These are phyloP conservation scores for Hanseniaspora hatyaiensis DNA, from an alignment of 805 yeast genomes.

Conservation along the genomic window DNA sequence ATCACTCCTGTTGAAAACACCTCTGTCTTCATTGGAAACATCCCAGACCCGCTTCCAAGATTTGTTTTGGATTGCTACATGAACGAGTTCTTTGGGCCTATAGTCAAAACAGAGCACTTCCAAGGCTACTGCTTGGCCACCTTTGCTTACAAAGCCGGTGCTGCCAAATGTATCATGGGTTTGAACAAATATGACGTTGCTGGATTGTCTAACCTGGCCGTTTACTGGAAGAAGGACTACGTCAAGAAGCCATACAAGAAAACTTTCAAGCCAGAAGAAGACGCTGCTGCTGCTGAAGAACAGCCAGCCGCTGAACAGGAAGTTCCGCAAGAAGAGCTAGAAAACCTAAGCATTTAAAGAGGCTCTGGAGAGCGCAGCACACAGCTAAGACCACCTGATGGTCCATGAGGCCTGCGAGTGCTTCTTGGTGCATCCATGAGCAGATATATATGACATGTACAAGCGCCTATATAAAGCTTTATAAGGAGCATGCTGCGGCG, in stretches of 20 bases:
- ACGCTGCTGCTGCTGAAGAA: conserved; percentile 5
- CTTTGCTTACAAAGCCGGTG: conserved; percentile 76
- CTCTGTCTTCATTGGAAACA: conserved; percentile 77
- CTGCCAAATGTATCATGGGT: conserved; percentile 77
- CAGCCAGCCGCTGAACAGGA: conserved; percentile 17
- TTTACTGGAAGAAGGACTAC: conserved; percentile 77
- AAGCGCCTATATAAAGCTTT: too few species aligned
- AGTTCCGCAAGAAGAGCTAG: conserved; percentile 16
- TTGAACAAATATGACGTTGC: conserved; percentile 52
- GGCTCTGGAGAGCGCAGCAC: too few species aligned
- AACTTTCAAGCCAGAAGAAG: conserved; percentile 15
- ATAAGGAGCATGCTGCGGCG: too few species aligned
- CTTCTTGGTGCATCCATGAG: too few species aligned
- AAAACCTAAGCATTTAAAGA: conserved; percentile 6
- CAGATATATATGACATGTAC: too few species aligned
- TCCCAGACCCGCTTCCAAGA: conserved; percentile 41
- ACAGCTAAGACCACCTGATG: too few species aligned
- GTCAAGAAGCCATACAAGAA: conserved; percentile 28
- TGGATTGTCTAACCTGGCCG: conserved; percentile 66
- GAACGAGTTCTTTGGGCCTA: conserved; percentile 15
- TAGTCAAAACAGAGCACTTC: conserved; percentile 14
- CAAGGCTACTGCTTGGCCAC: conserved; percentile 78
- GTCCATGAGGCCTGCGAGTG: too few species aligned
- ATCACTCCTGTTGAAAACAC: conserved; percentile 53
- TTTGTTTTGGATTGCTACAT: conserved; percentile 21